Conservation (phyloP, 208 protist genomes). For the Trypanosomatidae sp. region DNA sequence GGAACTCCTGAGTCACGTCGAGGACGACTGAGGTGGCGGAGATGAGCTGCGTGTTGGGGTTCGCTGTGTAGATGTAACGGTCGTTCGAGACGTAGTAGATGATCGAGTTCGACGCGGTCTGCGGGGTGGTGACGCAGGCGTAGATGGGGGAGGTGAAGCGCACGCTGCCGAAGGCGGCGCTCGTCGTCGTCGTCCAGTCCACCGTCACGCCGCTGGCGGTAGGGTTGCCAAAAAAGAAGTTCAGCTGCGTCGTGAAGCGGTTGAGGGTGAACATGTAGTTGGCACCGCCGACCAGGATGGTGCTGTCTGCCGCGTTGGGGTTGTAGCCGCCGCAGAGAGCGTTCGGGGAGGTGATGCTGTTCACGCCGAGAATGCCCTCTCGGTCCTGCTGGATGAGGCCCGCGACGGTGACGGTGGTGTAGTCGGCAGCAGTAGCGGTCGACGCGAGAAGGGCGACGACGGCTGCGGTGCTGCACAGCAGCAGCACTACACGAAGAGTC, state of each 20-base stretch:
- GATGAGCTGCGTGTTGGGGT: constrained; percentile 1
- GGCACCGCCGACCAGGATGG: constrained; percentile 37
- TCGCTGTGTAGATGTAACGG: constrained; percentile 19
- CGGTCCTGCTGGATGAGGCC: not conserved
- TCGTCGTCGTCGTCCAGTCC: too few species aligned
- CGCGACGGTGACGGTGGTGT: constrained; percentile 45
- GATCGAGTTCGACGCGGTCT: constrained; percentile 15
- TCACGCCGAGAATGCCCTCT: constrained; percentile 37
- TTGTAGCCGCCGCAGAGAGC: constrained; percentile 41
- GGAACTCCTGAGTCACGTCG: constrained; percentile 24
- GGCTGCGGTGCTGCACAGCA: constrained; percentile 1
- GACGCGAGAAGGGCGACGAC: not conserved
- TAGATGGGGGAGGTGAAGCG: constrained; percentile 9
- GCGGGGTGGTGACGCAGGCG: constrained; percentile 17
- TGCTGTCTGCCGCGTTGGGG: constrained; percentile 19
- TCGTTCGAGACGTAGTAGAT: constrained; percentile 21
- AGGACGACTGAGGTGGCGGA: constrained; percentile 4
- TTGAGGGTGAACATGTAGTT: constrained; percentile 44
- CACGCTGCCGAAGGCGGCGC: constrained; percentile 9
- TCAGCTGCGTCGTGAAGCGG: constrained; percentile 29
- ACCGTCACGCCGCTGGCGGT: not conserved
- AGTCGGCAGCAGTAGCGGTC: too few species aligned
- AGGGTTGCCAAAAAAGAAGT: constrained; percentile 28
- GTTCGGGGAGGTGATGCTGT: constrained; percentile 30
- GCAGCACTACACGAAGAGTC: not conserved